These are phyloP conservation scores for Nigrospora osmanthi DNA, from an alignment of 2,329 filamentous ascomycete species.

Conservation along the genomic window DNA sequence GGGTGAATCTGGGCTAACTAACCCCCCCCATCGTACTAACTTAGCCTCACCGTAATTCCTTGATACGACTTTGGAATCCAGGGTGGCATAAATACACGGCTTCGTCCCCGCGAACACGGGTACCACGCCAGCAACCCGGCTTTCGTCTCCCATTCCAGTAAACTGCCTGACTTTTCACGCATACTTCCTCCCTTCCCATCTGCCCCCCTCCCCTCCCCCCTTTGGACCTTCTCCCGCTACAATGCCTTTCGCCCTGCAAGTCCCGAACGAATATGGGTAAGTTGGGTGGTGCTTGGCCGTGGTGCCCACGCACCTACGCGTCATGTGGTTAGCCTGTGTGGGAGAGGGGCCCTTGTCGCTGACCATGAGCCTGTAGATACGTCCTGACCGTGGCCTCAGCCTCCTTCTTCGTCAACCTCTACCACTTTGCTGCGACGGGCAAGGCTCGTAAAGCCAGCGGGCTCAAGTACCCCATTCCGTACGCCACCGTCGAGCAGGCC, in stretches of 20 bases:
- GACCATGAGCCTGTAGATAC: slow-evolving; percentile 35
- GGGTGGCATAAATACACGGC: no score
- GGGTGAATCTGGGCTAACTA: no score
- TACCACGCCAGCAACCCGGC: no score
- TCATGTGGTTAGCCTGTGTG: no score
- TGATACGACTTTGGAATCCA: no score
- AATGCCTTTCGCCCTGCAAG: slow-evolving; percentile 34
- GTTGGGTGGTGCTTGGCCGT: slow-evolving; percentile 12
- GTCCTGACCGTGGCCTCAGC: slow-evolving; percentile 50
- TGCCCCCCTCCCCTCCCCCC: no score
- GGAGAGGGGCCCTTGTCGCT: background rate
- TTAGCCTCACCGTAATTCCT: no score
- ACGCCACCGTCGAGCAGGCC: slow-evolving; percentile 46
- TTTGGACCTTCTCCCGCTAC: slow-evolving; percentile 9
- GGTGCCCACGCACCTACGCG: background rate
- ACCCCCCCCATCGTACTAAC: no score
- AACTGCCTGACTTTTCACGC: no score
- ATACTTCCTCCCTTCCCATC: no score
- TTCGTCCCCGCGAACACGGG: no score
- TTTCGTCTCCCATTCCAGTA: no score
- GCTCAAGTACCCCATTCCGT: slow-evolving; percentile 49
- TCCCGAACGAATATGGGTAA: slow-evolving; percentile 45
- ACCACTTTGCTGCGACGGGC: slow-evolving; percentile 41
- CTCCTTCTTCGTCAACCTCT: slow-evolving; percentile 49
- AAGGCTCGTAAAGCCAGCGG: slow-evolving; percentile 42